A percentile compares a stretch with the other conserved stretches of the same genome.
Conservation (phyloP, 2,329 filamentous ascomycete species). For the Verticillium isaacii region DNA sequence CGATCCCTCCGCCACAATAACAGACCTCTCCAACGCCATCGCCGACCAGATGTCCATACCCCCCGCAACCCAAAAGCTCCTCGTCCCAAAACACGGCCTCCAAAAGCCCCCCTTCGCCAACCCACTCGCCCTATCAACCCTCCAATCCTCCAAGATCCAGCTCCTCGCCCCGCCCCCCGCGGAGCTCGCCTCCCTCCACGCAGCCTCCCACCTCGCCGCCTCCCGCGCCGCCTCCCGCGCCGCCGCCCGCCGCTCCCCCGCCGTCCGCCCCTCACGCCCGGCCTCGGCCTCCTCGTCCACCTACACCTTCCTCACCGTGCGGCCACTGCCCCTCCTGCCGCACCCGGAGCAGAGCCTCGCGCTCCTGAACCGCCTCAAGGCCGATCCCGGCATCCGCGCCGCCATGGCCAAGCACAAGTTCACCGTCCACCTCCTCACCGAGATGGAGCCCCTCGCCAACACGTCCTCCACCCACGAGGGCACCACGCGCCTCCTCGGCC, state of each 20-base stretch:
- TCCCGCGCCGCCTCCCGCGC: constrained; percentile 38
- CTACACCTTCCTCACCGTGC: constrained; percentile 76
- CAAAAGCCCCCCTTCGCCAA: constrained; percentile 62
- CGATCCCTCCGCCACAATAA: constrained; percentile 39
- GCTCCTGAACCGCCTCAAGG: constrained; percentile 70
- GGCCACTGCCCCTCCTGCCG: constrained; percentile 73
- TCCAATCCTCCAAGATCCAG: constrained; percentile 55
- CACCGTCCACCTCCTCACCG: constrained; percentile 78
- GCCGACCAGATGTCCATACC: constrained; percentile 54
- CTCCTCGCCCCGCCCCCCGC: constrained; percentile 59
- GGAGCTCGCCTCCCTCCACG: constrained; percentile 53
- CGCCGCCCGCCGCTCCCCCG: constrained; percentile 21
- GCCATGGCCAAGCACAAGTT: constrained; percentile 84
- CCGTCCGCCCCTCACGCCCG: constrained; percentile 19
- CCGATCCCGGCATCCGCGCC: constrained; percentile 79
- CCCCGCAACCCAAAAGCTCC: constrained; percentile 60
- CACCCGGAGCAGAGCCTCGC: constrained; percentile 64
- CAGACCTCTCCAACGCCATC: constrained; percentile 57
- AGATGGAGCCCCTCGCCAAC: constrained; percentile 88
- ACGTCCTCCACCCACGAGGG: constrained; percentile 68
- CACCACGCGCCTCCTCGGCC: constrained; percentile 70
- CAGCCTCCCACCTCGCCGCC: constrained; percentile 42
- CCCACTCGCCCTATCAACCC: constrained; percentile 42
- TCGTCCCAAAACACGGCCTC: constrained; percentile 60
- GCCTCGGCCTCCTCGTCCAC: constrained; percentile 47